Percentiles rank a stretch among this genome's conserved stretches.
phyloP scores from a whole-genome alignment of 2,329 filamentous ascomycete species.

The Scleromitrula shiraiana region DNA sequence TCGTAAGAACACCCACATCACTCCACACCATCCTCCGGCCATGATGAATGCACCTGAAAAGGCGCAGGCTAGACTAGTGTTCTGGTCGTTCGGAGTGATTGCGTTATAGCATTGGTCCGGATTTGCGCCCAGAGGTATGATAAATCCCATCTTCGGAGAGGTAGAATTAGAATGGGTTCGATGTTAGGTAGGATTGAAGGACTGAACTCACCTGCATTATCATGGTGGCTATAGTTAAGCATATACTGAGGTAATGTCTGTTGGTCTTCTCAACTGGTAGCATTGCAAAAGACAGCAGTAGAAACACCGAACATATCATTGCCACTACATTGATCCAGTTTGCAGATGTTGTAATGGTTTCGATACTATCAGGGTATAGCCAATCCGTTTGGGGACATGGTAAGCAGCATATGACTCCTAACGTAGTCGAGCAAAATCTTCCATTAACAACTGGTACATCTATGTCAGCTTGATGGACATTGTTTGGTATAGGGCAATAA shows the following conservation, averaged over 20 bases:
- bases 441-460: constrained; percentile 39
- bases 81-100: constrained; percentile 93
- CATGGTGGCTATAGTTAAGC: constrained; percentile 65
- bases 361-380: constrained; percentile 55
- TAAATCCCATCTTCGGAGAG: constrained; percentile 65
- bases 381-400: constrained; percentile 84
- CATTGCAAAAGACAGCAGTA: constrained; percentile 70
- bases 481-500: not conserved
- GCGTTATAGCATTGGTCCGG: constrained; percentile 78
- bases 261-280: constrained; percentile 84
- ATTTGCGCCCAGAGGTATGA: constrained; percentile 72
- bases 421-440: constrained; percentile 49
- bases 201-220: constrained; percentile 65
- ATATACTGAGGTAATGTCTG: constrained; percentile 88
- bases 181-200: not conserved
- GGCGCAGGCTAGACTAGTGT: constrained; percentile 71
- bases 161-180: constrained; percentile 17
- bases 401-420: constrained; percentile 64
- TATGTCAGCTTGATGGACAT: not conserved
- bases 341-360: constrained; percentile 53
- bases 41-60: constrained; percentile 82
- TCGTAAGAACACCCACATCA: constrained; percentile 87
- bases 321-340: constrained; percentile 77
- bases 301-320: constrained; percentile 62
- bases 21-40: constrained; percentile 73